Evolutionary conservation across 176 grass and related monocot genomes (phyloP).

Genomic region (Puya raimondii): DNA sequence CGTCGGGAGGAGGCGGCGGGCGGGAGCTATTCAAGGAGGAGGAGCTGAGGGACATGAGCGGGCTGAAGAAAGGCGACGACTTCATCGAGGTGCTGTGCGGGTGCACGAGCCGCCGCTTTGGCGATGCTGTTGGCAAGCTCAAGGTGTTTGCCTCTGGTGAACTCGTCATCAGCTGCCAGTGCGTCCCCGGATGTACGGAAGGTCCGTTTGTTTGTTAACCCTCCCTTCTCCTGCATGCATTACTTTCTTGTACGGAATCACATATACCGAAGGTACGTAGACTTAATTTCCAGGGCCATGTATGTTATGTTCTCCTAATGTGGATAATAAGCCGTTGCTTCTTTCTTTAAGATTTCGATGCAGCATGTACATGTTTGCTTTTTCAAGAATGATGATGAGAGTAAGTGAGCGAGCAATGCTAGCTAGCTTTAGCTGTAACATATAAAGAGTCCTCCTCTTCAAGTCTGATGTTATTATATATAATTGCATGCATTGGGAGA

Average conservation of each 20-base stretch:
- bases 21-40: slow-evolving; percentile 15
- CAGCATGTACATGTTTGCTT: no score
- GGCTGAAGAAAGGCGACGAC: slow-evolving; percentile 21
- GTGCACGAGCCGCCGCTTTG: slow-evolving; percentile 27
- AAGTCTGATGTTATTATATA: no score
- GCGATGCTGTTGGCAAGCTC: slow-evolving; percentile 29
- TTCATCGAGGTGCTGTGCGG: slow-evolving; percentile 33
- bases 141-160: slow-evolving; percentile 20
- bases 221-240: background rate
- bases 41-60: slow-evolving; percentile 26
- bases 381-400: no score
- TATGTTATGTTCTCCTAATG: no score
- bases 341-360: no score
- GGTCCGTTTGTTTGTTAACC: background rate
- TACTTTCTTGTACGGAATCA: background rate
- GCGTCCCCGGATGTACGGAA: slow-evolving; percentile 18
- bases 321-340: no score
- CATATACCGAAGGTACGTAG: no score
- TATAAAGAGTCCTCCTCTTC: no score
- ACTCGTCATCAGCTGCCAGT: slow-evolving; percentile 27
- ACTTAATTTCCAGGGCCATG: no score
- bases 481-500: no score
- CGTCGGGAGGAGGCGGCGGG: slow-evolving; percentile 1
- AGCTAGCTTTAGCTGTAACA: no score
- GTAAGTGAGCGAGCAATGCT: no score